phyloP scores from a whole-genome alignment of 164 flowering plant genomes.

The Vitis rupestris region DNA sequence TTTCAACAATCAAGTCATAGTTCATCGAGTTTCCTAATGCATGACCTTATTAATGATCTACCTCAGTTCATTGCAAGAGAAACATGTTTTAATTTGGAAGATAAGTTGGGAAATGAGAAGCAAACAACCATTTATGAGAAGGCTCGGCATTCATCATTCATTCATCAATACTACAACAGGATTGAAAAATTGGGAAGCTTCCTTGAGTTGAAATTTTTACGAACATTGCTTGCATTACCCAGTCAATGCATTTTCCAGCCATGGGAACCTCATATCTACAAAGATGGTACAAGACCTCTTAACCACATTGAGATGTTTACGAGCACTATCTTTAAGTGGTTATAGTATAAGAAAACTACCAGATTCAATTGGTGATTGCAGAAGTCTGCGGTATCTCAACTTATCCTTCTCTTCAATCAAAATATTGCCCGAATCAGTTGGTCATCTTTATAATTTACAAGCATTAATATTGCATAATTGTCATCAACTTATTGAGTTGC shows the following conservation, averaged over 20 bases:
- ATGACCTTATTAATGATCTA: conserved; percentile 6
- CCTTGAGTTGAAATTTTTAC: neutral
- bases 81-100: too few species aligned
- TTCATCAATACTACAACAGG: too few species aligned
- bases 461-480: neutral
- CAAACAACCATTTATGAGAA: too few species aligned
- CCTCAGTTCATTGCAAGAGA: neutral
- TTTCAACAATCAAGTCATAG: neutral
- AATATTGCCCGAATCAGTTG: neutral
- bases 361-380: neutral
- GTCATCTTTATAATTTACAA: neutral
- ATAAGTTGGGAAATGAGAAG: too few species aligned
- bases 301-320: too few species aligned
- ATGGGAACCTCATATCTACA: too few species aligned
- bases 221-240: neutral
- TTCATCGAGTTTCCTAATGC: neutral
- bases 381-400: conserved; percentile 6
- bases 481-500: neutral
- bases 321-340: too few species aligned
- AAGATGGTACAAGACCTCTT: too few species aligned
- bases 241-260: too few species aligned
- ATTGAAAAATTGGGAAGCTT: neutral
- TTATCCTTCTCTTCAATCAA: neutral
- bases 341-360: neutral
- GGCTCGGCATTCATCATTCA: neutral